Conservation (phyloP, 495 filamentous ascomycete genomes). For the Aeminium ludgeri region DNA sequence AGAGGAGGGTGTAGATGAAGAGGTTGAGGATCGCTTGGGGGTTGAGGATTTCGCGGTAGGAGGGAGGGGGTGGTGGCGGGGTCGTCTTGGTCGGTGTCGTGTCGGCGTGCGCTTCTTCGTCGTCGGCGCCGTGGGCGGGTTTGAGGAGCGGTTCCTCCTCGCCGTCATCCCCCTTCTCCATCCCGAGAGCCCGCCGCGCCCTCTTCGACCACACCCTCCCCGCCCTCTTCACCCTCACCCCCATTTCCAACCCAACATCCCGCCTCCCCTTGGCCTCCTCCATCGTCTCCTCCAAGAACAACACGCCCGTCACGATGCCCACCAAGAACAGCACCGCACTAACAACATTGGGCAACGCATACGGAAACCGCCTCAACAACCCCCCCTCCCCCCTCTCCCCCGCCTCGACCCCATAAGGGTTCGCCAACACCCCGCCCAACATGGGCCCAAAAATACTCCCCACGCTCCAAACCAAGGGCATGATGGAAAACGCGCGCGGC, state of each 20-base stretch:
- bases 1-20: conserved; percentile 54
- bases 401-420: conserved; percentile 55
- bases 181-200: no score
- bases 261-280: conserved; percentile 38
- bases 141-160: conserved; percentile 22
- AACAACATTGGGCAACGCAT: conserved; percentile 67
- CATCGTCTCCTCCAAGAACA: conserved; percentile 69
- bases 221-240: conserved; percentile 36
- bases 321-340: conserved; percentile 52
- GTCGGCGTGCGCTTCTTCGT: conserved; percentile 1
- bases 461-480: conserved; percentile 64
- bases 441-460: conserved; percentile 79
- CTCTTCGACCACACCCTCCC: no score
- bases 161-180: background rate
- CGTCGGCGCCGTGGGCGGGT: background rate
- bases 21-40: conserved; percentile 62
- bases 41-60: conserved; percentile 52
- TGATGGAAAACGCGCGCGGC: conserved; percentile 64
- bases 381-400: conserved; percentile 35
- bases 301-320: conserved; percentile 48
- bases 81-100: no score
- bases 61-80: conserved; percentile 21
- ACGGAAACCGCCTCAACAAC: conserved; percentile 61
- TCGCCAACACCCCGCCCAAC: conserved; percentile 70
- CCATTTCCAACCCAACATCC: conserved; percentile 56